phyloP scores from a whole-genome alignment of 257 asterid genomes.

The Prunella vulgaris region DNA sequence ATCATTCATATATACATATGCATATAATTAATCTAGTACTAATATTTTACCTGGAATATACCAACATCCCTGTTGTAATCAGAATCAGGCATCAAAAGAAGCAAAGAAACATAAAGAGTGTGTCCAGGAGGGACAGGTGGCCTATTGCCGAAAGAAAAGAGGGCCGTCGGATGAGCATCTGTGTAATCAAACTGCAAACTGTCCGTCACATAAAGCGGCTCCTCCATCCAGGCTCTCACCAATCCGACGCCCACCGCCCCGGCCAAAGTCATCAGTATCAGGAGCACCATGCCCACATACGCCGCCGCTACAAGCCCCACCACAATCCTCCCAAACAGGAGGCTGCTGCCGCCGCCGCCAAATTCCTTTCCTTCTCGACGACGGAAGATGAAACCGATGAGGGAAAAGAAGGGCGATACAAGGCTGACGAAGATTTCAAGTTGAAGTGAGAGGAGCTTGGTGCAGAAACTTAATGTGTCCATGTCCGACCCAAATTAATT shows the following conservation, averaged over 20 bases:
- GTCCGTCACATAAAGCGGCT: conserved; percentile 50
- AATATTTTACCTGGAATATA: conserved; percentile 49
- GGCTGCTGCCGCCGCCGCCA: too few relatives aligned
- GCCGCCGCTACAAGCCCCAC: conserved; percentile 67
- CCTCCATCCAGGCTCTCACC: conserved; percentile 62
- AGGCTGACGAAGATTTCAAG: conserved; percentile 22
- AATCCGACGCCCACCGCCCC: conserved; percentile 52
- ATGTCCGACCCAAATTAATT: conserved; percentile 20
- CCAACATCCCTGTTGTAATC: conserved; percentile 83
- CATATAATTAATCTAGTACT: too few relatives aligned
- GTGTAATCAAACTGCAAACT: conserved; percentile 62
- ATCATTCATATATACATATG: too few relatives aligned
- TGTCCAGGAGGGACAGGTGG: conserved; percentile 52
- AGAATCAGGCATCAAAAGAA: conserved; percentile 76
- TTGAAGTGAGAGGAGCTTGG: conserved; percentile 34
- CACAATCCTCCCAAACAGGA: conserved; percentile 41
- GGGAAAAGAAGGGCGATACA: conserved; percentile 25
- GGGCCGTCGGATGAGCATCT: conserved; percentile 53
- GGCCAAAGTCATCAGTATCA: conserved; percentile 34
- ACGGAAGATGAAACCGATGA: conserved; percentile 18
- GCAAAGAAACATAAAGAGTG: conserved; percentile 54
- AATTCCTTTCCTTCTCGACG: too few relatives aligned
- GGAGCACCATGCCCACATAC: conserved; percentile 43
- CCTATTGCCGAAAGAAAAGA: conserved; percentile 24
- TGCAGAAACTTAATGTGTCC: conserved; percentile 28